A percentile compares a stretch with the other conserved stretches of the same genome.
Conservation (phyloP, 805 yeast genomes). For the Debaryomyces hansenii region DNA sequence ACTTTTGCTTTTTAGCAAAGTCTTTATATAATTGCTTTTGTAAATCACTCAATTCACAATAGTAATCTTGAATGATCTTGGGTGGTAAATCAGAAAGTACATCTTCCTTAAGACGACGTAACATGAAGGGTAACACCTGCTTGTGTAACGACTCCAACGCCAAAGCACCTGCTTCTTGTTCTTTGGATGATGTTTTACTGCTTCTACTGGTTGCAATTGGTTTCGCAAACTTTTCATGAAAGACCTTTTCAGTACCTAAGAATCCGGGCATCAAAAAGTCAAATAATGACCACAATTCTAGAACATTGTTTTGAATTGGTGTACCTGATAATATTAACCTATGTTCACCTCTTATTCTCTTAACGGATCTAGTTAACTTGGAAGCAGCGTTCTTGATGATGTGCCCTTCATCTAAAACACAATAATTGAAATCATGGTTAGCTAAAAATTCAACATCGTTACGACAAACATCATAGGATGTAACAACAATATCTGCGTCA, state of each 20-base stretch:
- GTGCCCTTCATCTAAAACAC: conserved; percentile 97
- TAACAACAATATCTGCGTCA: conserved; percentile 79
- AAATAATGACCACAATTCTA: conserved; percentile 96
- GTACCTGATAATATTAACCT: conserved; percentile 92
- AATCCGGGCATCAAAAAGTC: conserved; percentile 99
- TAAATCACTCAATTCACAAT: conserved; percentile 89
- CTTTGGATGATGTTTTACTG: conserved; percentile 84
- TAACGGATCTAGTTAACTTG: conserved; percentile 86
- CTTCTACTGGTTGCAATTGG: conserved; percentile 95
- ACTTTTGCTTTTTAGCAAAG: conserved; percentile 83
- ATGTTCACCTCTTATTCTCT: conserved; percentile 80
- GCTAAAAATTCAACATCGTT: conserved; percentile 75
- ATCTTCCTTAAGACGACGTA: conserved; percentile 93
- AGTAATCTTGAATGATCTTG: conserved; percentile 96
- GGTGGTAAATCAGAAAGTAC: conserved; percentile 96
- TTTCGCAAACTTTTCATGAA: conserved; percentile 94
- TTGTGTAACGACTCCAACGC: conserved; percentile 95
- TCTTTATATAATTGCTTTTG: conserved; percentile 87
- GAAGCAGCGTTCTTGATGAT: conserved; percentile 90
- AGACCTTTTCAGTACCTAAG: conserved; percentile 89
- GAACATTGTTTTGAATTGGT: conserved; percentile 95
- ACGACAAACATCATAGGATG: conserved; percentile 95
- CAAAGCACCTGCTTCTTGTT: conserved; percentile 95
- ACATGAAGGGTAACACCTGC: conserved; percentile 94
- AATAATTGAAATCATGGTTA: conserved; percentile 76